Conservation (phyloP, 306 rosid species). For the Calophaca sinica region DNA sequence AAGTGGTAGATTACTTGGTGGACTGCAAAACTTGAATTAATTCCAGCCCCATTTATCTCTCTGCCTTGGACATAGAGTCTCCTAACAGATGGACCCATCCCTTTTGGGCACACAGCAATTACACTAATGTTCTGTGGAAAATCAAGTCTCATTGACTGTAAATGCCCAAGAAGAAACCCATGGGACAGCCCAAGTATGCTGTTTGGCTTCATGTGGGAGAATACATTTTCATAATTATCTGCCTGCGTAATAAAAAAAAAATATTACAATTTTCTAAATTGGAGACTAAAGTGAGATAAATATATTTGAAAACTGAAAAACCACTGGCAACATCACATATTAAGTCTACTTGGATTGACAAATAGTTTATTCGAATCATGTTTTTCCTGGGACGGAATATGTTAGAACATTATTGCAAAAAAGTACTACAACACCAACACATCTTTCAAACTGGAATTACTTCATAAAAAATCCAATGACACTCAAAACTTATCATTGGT, state of each 20-base stretch:
- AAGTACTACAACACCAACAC: not conserved
- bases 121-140: slow-evolving; percentile 90
- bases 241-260: slow-evolving; percentile 60
- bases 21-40: slow-evolving; percentile 90
- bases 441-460: not conserved
- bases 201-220: slow-evolving; percentile 88
- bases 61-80: slow-evolving; percentile 96
- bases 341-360: slow-evolving; percentile 12
- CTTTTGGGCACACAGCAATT: slow-evolving; percentile 96
- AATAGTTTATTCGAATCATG: not conserved
- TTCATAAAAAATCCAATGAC: not conserved
- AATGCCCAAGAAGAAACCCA: slow-evolving; percentile 96
- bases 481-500: not conserved
- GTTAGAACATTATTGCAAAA: not conserved
- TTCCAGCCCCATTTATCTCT: slow-evolving; percentile 97
- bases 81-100: slow-evolving; percentile 99
- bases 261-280: too few species aligned
- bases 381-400: not conserved
- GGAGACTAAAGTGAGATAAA: not conserved
- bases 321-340: not conserved
- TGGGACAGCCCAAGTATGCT: slow-evolving; percentile 97
- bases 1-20: slow-evolving; percentile 68
- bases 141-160: slow-evolving; percentile 81
- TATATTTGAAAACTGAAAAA: not conserved
- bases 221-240: slow-evolving; percentile 79